Percentiles rank a stretch among this genome's conserved stretches.
Conservation (phyloP, 2,329 filamentous ascomycete species). For the Hortaea werneckii region DNA sequence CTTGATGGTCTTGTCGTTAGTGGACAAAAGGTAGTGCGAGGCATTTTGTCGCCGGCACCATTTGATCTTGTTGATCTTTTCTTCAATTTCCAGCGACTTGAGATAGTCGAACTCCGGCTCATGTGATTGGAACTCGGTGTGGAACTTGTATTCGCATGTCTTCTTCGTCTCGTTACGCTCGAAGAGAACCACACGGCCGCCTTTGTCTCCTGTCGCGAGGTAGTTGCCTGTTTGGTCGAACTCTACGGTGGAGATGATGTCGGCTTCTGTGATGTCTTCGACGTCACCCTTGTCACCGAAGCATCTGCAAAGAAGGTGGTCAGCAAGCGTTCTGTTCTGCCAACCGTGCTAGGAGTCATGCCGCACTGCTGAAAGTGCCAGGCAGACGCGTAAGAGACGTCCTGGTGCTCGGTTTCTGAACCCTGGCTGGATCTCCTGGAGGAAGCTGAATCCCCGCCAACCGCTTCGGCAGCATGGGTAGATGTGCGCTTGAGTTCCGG, state of each 20-base stretch:
- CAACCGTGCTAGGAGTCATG: not conserved
- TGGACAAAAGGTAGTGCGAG: slow-evolving; percentile 94
- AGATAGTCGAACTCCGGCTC: slow-evolving; percentile 99
- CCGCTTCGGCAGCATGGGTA: too few relatives aligned
- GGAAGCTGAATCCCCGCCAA: too few relatives aligned
- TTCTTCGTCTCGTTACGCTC: slow-evolving; percentile 99
- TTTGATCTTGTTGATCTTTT: slow-evolving; percentile 99
- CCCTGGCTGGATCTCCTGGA: not conserved
- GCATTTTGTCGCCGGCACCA: slow-evolving; percentile 98
- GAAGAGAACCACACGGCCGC: slow-evolving; percentile 74
- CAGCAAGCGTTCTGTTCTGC: not conserved
- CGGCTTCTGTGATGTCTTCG: slow-evolving; percentile 95
- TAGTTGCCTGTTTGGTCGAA: slow-evolving; percentile 88
- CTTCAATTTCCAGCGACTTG: slow-evolving; percentile 98
- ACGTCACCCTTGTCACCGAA: slow-evolving; percentile 99
- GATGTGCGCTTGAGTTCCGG: not conserved
- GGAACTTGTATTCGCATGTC: slow-evolving; percentile 99
- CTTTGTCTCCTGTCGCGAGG: slow-evolving; percentile 81
- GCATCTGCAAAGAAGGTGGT: slow-evolving; percentile 52
- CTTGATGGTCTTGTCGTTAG: slow-evolving; percentile 99
- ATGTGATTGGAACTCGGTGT: slow-evolving; percentile 99
- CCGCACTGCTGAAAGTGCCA: not conserved
- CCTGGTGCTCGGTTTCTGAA: not conserved
- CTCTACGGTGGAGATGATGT: slow-evolving; percentile 86
- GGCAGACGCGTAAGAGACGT: not conserved